Evolutionary conservation across 2,329 filamentous ascomycete species (phyloP).

Genomic region (Monosporascus sp.): DNA sequence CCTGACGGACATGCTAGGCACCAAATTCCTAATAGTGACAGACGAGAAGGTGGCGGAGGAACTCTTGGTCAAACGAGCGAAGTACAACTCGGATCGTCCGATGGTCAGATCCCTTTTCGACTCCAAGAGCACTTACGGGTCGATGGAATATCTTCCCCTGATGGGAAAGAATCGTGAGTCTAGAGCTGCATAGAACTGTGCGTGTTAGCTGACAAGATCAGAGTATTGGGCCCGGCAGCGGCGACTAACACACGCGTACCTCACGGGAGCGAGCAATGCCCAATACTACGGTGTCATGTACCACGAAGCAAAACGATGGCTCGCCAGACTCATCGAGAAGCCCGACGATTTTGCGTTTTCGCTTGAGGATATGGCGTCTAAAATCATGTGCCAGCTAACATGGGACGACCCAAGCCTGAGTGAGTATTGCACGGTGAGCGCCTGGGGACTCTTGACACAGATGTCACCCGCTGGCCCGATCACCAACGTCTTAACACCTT

Average conservation of each 20-base stretch:
- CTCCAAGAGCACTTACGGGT: conserved; percentile 48
- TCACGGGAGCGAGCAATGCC: conserved; percentile 34
- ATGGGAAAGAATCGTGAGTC: conserved; percentile 51
- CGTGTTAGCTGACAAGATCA: conserved; percentile 11
- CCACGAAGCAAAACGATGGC: conserved; percentile 49
- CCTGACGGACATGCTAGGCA: conserved; percentile 29
- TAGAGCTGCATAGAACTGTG: neutral
- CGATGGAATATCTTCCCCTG: conserved; percentile 51
- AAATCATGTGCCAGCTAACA: conserved; percentile 49
- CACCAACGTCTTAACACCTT: conserved; percentile 50
- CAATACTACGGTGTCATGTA: conserved; percentile 38
- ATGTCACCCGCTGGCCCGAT: conserved; percentile 55
- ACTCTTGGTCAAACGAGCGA: conserved; percentile 46
- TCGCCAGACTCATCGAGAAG: conserved; percentile 42
- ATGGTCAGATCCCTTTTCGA: conserved; percentile 47
- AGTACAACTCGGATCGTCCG: conserved; percentile 45
- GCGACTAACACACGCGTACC: conserved; percentile 45
- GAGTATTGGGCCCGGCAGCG: conserved; percentile 52
- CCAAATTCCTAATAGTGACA: conserved; percentile 38
- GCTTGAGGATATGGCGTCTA: conserved; percentile 54
- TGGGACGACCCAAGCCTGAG: conserved; percentile 49
- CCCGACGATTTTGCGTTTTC: conserved; percentile 46
- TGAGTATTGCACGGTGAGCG: conserved; percentile 43
- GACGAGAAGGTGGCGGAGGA: conserved; percentile 50
- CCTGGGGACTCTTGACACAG: conserved; percentile 52